Conservation (phyloP, 805 yeast species). For the Zygoascus biomembranicola region DNA sequence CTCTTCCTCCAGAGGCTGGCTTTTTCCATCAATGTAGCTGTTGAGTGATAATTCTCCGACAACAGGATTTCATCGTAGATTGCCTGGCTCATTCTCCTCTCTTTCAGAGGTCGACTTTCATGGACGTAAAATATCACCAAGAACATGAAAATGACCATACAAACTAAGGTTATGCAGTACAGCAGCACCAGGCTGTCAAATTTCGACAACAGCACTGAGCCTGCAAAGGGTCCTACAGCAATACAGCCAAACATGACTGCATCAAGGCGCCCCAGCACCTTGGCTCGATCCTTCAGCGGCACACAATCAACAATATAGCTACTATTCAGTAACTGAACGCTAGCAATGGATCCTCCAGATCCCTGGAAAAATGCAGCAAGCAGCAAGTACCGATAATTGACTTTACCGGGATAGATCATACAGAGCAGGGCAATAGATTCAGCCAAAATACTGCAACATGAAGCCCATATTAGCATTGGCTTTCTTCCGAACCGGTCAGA, state of each 20-base stretch:
- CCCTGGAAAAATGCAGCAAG: constrained; percentile 39
- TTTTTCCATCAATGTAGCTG: background rate
- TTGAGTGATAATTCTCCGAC: background rate
- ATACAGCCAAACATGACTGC: constrained; percentile 22
- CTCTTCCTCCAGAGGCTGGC: background rate
- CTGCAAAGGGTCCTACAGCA: constrained; percentile 23
- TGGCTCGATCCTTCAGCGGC: constrained; percentile 45
- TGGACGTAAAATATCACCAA: constrained; percentile 7
- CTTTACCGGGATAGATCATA: constrained; percentile 11
- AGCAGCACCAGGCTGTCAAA: constrained; percentile 9
- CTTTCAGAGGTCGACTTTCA: constrained; percentile 17
- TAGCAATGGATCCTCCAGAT: constrained; percentile 54
- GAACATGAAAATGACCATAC: constrained; percentile 1
- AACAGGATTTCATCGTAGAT: constrained; percentile 3
- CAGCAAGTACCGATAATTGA: constrained; percentile 31
- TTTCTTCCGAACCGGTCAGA: constrained; percentile 62
- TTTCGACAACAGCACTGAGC: constrained; percentile 15
- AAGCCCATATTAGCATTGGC: constrained; percentile 31
- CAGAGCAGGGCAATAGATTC: constrained; percentile 14
- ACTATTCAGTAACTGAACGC: constrained; percentile 49
- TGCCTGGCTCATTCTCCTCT: constrained; percentile 15
- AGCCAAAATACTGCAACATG: constrained; percentile 7
- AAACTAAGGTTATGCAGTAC: constrained; percentile 6
- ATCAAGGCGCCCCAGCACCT: constrained; percentile 24
- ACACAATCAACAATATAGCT: constrained; percentile 71